Evolutionary conservation across 225 moss, liverwort and hornwort genomes (phyloP).

Genomic region (Ulota crispa): DNA sequence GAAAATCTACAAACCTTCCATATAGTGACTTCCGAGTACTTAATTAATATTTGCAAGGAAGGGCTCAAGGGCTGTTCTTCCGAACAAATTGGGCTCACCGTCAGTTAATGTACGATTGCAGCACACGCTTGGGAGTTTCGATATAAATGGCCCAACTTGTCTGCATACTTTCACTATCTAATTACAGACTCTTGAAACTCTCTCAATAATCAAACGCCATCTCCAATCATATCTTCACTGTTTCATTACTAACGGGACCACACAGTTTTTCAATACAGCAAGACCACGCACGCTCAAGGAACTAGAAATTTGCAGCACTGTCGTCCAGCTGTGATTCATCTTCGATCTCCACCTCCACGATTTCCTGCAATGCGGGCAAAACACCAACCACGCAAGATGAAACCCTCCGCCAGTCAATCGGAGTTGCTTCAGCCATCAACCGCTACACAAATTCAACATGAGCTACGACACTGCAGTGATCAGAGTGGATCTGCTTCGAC

Average conservation of each 20-base stretch:
- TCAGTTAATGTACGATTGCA: no score
- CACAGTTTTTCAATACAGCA: not conserved
- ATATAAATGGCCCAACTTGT: no score
- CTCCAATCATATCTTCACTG: not conserved
- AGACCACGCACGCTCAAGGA: not conserved
- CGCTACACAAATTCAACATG: not conserved
- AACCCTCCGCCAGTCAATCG: not conserved
- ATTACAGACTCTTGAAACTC: not conserved
- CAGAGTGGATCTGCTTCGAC: not conserved
- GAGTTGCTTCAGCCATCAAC: not conserved
- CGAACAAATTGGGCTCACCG: not conserved
- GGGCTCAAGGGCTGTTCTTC: not conserved
- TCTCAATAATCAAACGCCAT: not conserved
- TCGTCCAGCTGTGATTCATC: slow-evolving; percentile 63
- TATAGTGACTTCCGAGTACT: not conserved
- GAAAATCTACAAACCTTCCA: not conserved
- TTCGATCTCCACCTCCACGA: slow-evolving; percentile 68
- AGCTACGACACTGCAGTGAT: not conserved
- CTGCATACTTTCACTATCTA: not conserved
- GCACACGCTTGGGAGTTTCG: no score
- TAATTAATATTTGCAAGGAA: not conserved
- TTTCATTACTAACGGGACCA: not conserved
- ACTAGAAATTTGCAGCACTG: slow-evolving; percentile 64
- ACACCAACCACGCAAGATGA: not conserved
- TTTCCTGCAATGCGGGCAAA: slow-evolving; percentile 40